Evolutionary conservation across 208 protist genomes (phyloP), one percentile per base, ranked within the genome.

Genomic region (Porcisia hertigi): DNA sequence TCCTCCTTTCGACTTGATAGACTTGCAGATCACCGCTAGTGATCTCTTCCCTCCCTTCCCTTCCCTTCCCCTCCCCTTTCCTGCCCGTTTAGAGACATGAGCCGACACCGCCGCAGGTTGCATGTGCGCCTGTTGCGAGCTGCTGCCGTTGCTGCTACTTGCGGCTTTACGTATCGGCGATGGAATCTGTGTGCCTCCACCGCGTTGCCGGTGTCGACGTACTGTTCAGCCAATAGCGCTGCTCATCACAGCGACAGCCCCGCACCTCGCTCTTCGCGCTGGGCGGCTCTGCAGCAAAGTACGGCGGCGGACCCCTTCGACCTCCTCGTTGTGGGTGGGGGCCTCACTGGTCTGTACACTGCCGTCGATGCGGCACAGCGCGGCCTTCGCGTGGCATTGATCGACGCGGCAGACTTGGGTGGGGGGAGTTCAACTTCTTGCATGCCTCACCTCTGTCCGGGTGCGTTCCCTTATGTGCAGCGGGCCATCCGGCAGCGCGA

Each of bases 301-400:
- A 72, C 72, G 2, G 67, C 66, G 3, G 71, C 49, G 6, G 52
- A 81, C 2, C 81, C 86, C 0, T 94, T 92, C 71, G 92, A 96
- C 75, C 77, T 96, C 6, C 81, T 94, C 55, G 84, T 97, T 7
- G 57, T 97, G 23, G 93, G 93, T 45, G 91, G 90, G 30, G 90
- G 92, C 18, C 71, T 91, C 9, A 84, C 62, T 1, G 93, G 91
- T 2, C 79, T 97, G 20, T 96, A 96, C 86, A 85, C 86, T 1
- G 91, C 93, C 23, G 87, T 97, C 9, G 93, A 97, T 62, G 93
- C 93, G 7, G 90, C 91, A 11, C 88, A 91, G 69, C 88, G 93
- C 14, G 93, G 93, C 25, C 81, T 95, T 53, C 83, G 82, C 12
- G 90, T 94, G 16, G 90, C 88, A 9, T 54, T 95, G 36, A 81